Conservation (phyloP, 352 stramenopile genomes). For the Phytopythium mirpurense region DNA sequence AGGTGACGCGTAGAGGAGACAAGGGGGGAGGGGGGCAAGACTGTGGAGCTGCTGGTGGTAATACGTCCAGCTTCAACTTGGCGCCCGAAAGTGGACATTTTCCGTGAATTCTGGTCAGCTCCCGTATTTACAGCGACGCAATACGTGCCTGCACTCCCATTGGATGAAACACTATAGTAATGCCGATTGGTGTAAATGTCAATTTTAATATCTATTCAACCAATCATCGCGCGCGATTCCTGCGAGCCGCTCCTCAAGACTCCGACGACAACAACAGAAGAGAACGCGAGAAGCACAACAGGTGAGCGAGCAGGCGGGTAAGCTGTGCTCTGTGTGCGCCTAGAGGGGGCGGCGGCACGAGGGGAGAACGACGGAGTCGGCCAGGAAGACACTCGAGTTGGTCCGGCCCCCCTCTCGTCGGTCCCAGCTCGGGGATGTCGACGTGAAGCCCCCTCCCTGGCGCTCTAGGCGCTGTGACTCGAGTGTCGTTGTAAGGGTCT, state of each 20-base stretch:
- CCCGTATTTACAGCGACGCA: background rate
- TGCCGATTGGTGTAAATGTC: no score
- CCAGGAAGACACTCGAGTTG: background rate
- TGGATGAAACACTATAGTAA: conserved; percentile 15
- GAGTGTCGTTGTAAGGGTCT: no score
- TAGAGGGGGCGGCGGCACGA: background rate
- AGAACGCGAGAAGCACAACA: background rate
- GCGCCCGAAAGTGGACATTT: background rate
- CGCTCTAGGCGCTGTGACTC: no score
- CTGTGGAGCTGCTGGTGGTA: conserved; percentile 10
- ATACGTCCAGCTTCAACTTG: background rate
- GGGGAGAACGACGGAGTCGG: background rate
- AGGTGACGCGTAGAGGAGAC: background rate
- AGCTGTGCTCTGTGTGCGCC: background rate
- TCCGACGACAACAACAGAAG: no score
- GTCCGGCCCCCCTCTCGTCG: background rate
- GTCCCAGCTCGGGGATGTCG: background rate
- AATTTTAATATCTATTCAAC: no score
- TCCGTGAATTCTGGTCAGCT: background rate
- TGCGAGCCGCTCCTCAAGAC: background rate
- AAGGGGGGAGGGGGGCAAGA: background rate
- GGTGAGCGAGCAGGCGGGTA: background rate
- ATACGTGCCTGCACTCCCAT: conserved; percentile 9
- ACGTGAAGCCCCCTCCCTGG: background rate
- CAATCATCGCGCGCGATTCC: conserved; percentile 14